phyloP scores from a whole-genome alignment of 208 protist species.

The Trypanosoma melophagium region DNA sequence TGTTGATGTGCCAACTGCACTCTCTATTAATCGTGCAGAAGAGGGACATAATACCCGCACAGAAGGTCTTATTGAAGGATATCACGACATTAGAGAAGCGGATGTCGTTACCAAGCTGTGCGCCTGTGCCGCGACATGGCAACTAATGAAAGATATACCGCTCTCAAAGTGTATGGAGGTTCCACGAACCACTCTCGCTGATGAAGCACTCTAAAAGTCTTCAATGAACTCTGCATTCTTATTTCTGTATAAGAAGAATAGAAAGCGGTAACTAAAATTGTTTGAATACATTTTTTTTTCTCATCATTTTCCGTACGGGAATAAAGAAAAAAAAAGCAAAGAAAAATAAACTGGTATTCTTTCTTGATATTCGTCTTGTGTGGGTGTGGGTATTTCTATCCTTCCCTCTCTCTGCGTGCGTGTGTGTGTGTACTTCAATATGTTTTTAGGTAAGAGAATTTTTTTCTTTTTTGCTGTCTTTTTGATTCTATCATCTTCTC shows the following conservation, averaged over 20 bases:
- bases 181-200: conserved; percentile 33
- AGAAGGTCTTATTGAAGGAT: conserved; percentile 80
- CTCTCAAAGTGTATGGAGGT: conserved; percentile 79
- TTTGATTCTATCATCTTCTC: not conserved
- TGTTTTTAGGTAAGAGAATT: not conserved
- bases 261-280: not conserved
- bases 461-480: not conserved
- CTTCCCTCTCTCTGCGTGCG: not conserved
- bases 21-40: conserved; percentile 86
- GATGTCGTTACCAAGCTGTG: conserved; percentile 88
- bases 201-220: conserved; percentile 13
- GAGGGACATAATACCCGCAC: conserved; percentile 79
- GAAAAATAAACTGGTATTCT: not conserved
- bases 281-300: conserved; percentile 1
- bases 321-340: not conserved
- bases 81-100: conserved; percentile 91
- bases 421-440: too few species aligned
- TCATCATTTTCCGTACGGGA: not conserved
- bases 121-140: conserved; percentile 77
- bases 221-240: not conserved
- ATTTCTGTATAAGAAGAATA: not conserved
- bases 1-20: conserved; percentile 69
- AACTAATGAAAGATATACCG: conserved; percentile 75
- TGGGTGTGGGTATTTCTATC: not conserved
- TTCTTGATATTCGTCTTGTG: not conserved